Evolutionary conservation across 2,329 filamentous ascomycete species (phyloP).

Genomic region (Periconia macrospinosa): DNA sequence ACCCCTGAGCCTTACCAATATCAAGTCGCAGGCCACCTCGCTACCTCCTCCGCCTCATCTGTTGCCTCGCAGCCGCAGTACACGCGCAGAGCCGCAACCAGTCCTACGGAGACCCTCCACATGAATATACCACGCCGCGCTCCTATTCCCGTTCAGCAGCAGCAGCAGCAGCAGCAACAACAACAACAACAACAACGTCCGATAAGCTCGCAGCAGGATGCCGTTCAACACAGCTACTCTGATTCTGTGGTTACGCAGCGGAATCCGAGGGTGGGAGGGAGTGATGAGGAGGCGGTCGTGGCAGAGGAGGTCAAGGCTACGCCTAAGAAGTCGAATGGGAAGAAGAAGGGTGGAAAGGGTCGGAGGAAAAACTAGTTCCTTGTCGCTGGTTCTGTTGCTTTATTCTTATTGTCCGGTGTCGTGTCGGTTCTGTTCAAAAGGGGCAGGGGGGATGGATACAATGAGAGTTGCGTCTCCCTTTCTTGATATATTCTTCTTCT

Average conservation of each 20-base stretch:
- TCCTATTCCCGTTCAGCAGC: conserved; percentile 30
- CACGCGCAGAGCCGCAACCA: conserved; percentile 29
- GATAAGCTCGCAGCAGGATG: conserved; percentile 8
- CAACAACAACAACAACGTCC: conserved; percentile 19
- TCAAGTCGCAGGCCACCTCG: conserved; percentile 30
- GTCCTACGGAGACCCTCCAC: conserved; percentile 25
- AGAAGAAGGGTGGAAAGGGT: conserved; percentile 26
- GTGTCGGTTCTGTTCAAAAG: no score
- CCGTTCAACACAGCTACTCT: conserved; percentile 19
- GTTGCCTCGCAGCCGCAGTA: conserved; percentile 28
- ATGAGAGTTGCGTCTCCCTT: not conserved
- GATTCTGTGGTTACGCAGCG: conserved; percentile 22
- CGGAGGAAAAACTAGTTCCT: conserved; percentile 15
- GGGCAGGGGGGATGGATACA: no score
- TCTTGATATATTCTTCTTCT: conserved; percentile 3
- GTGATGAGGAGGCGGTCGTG: conserved; percentile 7
- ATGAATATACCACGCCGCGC: conserved; percentile 39
- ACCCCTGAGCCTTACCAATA: conserved; percentile 35
- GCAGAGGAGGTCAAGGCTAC: conserved; percentile 17
- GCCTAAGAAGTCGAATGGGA: conserved; percentile 12
- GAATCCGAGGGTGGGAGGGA: conserved; percentile 10
- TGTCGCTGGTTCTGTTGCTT: not conserved
- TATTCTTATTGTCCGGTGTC: no score
- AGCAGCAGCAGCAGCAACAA: conserved; percentile 23
- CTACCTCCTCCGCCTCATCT: conserved; percentile 12